These are phyloP conservation scores for Puccinia novopanici DNA, from an alignment of 1,284 basidiomycete species.

Conservation along the genomic window DNA sequence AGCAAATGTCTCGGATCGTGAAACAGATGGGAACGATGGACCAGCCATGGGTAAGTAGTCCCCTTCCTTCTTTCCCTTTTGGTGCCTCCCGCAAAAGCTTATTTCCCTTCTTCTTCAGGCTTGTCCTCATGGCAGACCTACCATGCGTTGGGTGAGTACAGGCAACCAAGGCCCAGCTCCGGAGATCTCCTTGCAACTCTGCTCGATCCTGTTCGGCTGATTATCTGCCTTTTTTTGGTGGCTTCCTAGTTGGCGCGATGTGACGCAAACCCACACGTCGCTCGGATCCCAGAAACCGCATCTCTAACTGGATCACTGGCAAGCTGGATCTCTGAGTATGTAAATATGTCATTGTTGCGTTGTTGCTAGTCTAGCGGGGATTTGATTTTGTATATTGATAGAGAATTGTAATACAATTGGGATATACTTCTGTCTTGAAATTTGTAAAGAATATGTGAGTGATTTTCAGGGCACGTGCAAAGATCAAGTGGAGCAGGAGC, in stretches of 20 bases:
- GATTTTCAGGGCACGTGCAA: no score
- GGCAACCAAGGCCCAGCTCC: background rate
- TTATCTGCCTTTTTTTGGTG: background rate
- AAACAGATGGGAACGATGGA: conserved; percentile 93
- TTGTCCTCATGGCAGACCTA: conserved; percentile 92
- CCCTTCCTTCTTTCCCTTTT: background rate
- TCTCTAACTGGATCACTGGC: conserved; percentile 34
- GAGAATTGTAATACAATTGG: background rate
- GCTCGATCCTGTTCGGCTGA: background rate
- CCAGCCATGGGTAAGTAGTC: conserved; percentile 74
- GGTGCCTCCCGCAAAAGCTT: background rate
- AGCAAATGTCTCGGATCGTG: conserved; percentile 84
- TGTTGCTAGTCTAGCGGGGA: background rate
- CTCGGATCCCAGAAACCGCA: conserved; percentile 26
- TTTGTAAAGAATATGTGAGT: no score
- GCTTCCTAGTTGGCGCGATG: conserved; percentile 20
- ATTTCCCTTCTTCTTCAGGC: conserved; percentile 64
- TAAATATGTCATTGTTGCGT: no score
- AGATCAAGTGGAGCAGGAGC: no score
- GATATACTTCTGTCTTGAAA: no score
- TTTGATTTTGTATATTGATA: background rate
- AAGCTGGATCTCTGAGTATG: conserved; percentile 2
- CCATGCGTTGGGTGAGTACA: conserved; percentile 69
- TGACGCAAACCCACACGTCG: conserved; percentile 13
- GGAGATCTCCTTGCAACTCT: background rate